Evolutionary conservation across 768 basidiomycete species (phyloP).

Genomic region (Tricholoma sp.): DNA sequence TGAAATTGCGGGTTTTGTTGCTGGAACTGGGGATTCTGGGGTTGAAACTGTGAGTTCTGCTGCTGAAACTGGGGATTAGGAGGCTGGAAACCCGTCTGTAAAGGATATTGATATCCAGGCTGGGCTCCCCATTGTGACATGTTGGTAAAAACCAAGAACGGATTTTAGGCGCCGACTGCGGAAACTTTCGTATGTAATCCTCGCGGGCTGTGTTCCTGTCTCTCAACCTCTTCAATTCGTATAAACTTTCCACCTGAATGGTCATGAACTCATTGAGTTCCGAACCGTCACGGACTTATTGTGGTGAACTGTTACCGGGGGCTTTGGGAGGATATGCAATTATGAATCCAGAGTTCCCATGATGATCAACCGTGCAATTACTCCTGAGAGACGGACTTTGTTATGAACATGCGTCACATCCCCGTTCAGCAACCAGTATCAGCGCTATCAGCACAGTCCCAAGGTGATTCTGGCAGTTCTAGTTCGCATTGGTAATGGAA

Average conservation of each 20-base stretch:
- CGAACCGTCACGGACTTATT: background rate
- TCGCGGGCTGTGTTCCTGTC: background rate
- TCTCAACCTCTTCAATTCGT: background rate
- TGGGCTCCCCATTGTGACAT: slow-evolving; percentile 81
- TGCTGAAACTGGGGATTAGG: slow-evolving; percentile 39
- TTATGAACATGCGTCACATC: no score
- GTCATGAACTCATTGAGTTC: background rate
- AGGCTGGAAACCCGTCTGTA: slow-evolving; percentile 62
- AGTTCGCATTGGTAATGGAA: background rate
- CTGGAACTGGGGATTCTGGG: slow-evolving; percentile 20
- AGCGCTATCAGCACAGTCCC: no score
- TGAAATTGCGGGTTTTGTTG: slow-evolving; percentile 25
- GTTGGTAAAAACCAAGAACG: slow-evolving; percentile 20
- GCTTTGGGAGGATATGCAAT: background rate
- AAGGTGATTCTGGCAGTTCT: no score
- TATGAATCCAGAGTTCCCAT: background rate
- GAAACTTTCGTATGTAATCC: slow-evolving; percentile 2
- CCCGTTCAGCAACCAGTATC: no score
- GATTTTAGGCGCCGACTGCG: slow-evolving; percentile 22
- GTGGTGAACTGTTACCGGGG: background rate
- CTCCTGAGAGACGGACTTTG: background rate
- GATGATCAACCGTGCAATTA: background rate
- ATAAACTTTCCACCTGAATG: background rate
- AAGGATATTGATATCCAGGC: slow-evolving; percentile 66
- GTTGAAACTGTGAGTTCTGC: slow-evolving; percentile 33